Evolutionary conservation across 208 protist genomes (phyloP).

Genomic region (Trypanosoma cruzi): DNA sequence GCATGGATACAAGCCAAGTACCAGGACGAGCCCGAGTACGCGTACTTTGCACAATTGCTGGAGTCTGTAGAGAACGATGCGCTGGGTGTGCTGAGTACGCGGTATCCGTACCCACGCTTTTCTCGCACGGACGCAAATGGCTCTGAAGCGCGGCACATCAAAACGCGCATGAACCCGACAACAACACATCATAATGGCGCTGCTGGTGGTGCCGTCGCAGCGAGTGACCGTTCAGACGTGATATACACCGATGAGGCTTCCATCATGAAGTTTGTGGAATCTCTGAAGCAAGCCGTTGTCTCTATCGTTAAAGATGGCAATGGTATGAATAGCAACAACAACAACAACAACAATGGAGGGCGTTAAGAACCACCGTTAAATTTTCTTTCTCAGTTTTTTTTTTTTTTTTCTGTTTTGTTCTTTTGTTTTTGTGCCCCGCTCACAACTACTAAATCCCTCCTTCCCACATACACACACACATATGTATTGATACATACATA

Average conservation of each 20-base stretch:
- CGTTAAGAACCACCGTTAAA: neutral
- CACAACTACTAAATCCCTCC: neutral
- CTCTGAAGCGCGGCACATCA: slow-evolving; percentile 84
- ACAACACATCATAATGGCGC: slow-evolving; percentile 57
- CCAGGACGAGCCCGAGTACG: slow-evolving; percentile 90
- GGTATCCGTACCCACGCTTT: slow-evolving; percentile 87
- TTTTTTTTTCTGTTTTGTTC: neutral
- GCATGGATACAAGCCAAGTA: slow-evolving; percentile 94
- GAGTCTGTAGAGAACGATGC: slow-evolving; percentile 74
- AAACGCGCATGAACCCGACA: slow-evolving; percentile 86
- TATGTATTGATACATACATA: neutral
- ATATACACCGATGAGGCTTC: slow-evolving; percentile 88
- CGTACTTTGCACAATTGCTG: slow-evolving; percentile 75
- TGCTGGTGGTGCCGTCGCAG: slow-evolving; percentile 13
- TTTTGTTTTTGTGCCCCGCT: neutral
- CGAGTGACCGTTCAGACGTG: slow-evolving; percentile 45
- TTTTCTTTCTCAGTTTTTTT: neutral
- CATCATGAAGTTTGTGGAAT: slow-evolving; percentile 79
- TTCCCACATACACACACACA: neutral
- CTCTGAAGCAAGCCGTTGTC: slow-evolving; percentile 77
- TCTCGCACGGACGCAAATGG: slow-evolving; percentile 87
- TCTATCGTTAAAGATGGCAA: slow-evolving; percentile 9
- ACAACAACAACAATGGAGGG: neutral
- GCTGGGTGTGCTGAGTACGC: slow-evolving; percentile 42
- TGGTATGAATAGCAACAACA: neutral